Conservation (phyloP, 441 rosid genomes). For the Bocquillonia castaneifolia region DNA sequence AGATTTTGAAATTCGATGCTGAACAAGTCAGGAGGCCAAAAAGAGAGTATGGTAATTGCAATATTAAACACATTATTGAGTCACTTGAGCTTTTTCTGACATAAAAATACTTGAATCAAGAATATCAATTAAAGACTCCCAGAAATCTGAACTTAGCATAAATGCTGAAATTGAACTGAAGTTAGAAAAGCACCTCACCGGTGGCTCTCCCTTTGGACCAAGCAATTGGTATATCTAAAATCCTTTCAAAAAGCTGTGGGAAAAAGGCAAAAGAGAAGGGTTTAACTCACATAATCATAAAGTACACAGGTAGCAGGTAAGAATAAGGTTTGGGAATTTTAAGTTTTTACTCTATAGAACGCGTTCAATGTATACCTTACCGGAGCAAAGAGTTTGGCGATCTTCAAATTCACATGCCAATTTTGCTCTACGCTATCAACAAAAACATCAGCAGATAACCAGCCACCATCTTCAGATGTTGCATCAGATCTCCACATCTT, state of each 20-base stretch:
- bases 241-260: conserved; percentile 88
- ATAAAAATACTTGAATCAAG: not conserved
- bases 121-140: not conserved
- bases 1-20: not conserved
- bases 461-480: conserved; percentile 86
- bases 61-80: conserved; percentile 2
- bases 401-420: conserved; percentile 96
- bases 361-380: conserved; percentile 52
- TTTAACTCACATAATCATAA: conserved; percentile 27
- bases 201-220: conserved; percentile 97
- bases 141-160: not conserved
- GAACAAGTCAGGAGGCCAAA: not conserved
- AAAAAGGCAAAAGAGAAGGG: conserved; percentile 23
- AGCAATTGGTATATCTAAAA: conserved; percentile 79
- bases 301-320: conserved; percentile 13
- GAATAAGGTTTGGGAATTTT: conserved; percentile 7
- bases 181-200: conserved; percentile 99
- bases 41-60: not conserved
- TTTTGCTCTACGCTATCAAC: conserved; percentile 81
- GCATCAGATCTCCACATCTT: conserved; percentile 84
- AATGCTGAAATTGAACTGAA: conserved; percentile 22
- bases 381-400: conserved; percentile 84
- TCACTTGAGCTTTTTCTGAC: not conserved
- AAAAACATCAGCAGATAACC: conserved; percentile 91
- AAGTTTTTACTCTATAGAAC: conserved; percentile 9